Evolutionary conservation across 2,329 filamentous ascomycete genomes (phyloP), one percentile per base, ranked within the genome.

Genomic region (Ascosphaera acerosa): DNA sequence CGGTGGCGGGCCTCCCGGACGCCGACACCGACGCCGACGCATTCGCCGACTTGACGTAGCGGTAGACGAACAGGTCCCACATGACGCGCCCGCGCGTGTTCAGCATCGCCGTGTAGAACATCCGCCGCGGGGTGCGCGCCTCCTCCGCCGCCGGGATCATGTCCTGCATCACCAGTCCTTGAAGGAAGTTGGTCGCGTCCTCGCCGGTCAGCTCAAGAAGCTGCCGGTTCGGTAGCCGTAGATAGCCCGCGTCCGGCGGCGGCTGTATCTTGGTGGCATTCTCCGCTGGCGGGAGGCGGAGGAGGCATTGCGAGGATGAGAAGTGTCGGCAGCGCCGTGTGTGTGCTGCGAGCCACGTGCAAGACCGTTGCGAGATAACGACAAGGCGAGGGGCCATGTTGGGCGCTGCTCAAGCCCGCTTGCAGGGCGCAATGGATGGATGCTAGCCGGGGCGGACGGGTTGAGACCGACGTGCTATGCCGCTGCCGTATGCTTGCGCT

Each of bases 31-130:
- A n/a, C n/a, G n/a, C n/a, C 38, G 19, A 36, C 39, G 30, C n/a
- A n/a, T n/a, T n/a, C n/a, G n/a, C n/a, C 20, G 20, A 23, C 20
- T 23, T 23, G 20, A 23, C 12, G 20, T 9, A 33, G 9, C 29
- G 73, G 57, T 91, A 92, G 30, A 97, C 61, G 50, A 94, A 90
- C 32, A 81, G 75, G 53, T 97, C 87, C 55, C 84, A 67, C 27
- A 92, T 57, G 6, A 97, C 64, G 34, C 82, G 67, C 26, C 87
- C 87, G 36, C 69, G 67, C 5, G 84, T 78, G 40, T 76, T 90
- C 26, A 97, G 60, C 44, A 97, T 91, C 0, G 71, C 78, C 4
- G 74, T 63, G 52, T 90, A 94, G 48, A 75, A 70, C 3, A 69
- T 72, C 32, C 44, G 39, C 25, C 38, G 44, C 36, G 36, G 51